Conservation (phyloP, 305 asterid species). For the Ruellia speciosa region DNA sequence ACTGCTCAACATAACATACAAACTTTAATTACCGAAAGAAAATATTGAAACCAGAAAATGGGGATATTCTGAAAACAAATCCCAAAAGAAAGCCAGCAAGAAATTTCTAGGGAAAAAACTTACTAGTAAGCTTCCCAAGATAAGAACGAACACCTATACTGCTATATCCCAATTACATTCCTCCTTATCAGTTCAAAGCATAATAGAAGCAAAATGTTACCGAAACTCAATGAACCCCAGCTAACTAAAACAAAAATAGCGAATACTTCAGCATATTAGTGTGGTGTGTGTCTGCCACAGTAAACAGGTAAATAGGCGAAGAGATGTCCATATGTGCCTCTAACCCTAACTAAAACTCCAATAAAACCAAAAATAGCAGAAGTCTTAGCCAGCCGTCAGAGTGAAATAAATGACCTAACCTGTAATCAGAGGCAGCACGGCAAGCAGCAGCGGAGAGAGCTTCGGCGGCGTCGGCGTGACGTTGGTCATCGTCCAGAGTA, state of each 20-base stretch:
- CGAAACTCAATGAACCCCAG: neutral
- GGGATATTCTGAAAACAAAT: constrained; percentile 10
- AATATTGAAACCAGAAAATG: constrained; percentile 3
- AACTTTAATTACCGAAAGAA: constrained; percentile 12
- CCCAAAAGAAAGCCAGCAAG: neutral
- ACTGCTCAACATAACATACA: constrained; percentile 32
- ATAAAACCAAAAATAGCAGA: neutral
- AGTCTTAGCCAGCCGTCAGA: neutral
- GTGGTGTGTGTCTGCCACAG: too few relatives aligned
- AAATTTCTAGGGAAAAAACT: too few relatives aligned
- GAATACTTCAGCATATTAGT: neutral
- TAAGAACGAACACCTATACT: neutral
- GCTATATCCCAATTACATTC: constrained; percentile 1
- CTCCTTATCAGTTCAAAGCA: neutral
- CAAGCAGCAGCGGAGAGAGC: constrained; percentile 61
- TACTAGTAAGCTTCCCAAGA: too few relatives aligned
- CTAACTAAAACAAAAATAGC: constrained; percentile 5
- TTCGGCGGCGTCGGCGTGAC: constrained; percentile 95
- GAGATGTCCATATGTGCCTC: too few relatives aligned
- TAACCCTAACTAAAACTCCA: neutral
- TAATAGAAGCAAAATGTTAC: neutral
- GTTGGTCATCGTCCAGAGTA: constrained; percentile 93
- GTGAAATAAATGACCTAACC: constrained; percentile 29
- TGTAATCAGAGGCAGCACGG: constrained; percentile 86
- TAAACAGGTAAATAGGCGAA: too few relatives aligned